Evolutionary conservation across 1,284 basidiomycete genomes (phyloP).

Genomic region (Pseudozyma thailandica): DNA sequence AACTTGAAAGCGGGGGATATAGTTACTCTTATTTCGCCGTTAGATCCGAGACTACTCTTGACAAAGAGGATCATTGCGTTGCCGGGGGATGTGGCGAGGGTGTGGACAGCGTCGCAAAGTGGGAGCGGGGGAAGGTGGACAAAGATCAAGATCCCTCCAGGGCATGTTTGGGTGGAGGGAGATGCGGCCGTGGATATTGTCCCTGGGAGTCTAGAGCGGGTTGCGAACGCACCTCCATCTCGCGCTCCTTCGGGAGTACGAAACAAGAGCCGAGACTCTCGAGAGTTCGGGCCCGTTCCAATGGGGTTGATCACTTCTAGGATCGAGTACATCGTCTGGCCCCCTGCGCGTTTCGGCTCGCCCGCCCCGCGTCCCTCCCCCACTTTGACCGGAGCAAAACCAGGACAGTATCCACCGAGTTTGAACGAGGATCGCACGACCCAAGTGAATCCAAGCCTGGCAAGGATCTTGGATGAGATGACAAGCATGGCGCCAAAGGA

Average conservation of each 20-base stretch:
- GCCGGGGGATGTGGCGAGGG: conserved; percentile 71
- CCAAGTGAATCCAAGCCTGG: conserved; percentile 44
- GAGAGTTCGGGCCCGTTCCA: conserved; percentile 72
- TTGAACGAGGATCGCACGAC: conserved; percentile 25
- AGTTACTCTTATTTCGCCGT: conserved; percentile 71
- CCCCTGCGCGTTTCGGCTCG: conserved; percentile 58
- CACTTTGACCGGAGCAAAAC: not conserved
- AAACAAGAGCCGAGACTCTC: conserved; percentile 68
- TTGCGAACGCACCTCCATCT: conserved; percentile 23
- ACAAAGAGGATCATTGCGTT: conserved; percentile 72
- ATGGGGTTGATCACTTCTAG: conserved; percentile 69
- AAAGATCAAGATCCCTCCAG: conserved; percentile 53
- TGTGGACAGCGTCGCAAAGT: conserved; percentile 43
- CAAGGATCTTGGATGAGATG: conserved; percentile 41
- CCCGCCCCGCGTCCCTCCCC: conserved; percentile 33
- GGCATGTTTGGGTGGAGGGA: conserved; percentile 72
- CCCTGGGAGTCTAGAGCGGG: conserved; percentile 17
- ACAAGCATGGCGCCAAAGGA: conserved; percentile 8
- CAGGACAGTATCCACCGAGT: conserved; percentile 17
- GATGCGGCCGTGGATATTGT: conserved; percentile 69
- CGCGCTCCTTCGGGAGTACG: not conserved
- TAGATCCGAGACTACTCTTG: conserved; percentile 70
- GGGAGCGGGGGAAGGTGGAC: conserved; percentile 32
- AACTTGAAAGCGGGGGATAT: conserved; percentile 71
- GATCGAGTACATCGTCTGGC: conserved; percentile 70